phyloP scores from a whole-genome alignment of 345 rosid genomes.

The Lumnitzera littorea region DNA sequence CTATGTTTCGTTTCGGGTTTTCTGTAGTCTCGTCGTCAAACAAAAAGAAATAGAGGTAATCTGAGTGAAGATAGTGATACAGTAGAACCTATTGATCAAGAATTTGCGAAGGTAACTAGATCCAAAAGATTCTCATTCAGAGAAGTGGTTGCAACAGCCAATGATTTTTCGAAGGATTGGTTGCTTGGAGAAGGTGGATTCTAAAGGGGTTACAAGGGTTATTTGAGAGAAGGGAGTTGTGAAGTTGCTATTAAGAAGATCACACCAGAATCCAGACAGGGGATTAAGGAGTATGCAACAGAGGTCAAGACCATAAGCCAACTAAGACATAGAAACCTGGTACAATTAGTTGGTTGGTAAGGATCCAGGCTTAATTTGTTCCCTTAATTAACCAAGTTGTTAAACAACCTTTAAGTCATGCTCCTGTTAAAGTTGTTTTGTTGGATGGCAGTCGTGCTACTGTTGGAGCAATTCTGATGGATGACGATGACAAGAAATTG shows the following conservation, averaged over 20 bases:
- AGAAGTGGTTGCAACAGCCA: background rate
- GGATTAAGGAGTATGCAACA: slow-evolving; percentile 2
- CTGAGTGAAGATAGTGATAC: background rate
- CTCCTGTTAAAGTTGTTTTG: too few relatives aligned
- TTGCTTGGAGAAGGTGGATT: slow-evolving; percentile 4
- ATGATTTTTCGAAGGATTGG: background rate
- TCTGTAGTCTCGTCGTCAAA: background rate
- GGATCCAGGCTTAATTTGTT: too few relatives aligned
- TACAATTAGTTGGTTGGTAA: slow-evolving; percentile 3
- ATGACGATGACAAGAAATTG: too few relatives aligned
- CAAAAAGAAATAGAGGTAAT: background rate
- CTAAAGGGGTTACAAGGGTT: slow-evolving; percentile 1
- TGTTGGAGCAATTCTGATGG: too few relatives aligned
- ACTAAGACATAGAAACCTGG: slow-evolving; percentile 4
- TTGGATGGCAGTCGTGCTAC: too few relatives aligned
- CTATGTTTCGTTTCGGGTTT: background rate
- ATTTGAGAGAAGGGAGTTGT: background rate
- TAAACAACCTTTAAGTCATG: too few relatives aligned
- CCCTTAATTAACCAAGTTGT: too few relatives aligned
- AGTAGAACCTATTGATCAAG: background rate
- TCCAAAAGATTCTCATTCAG: background rate
- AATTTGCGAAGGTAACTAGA: background rate
- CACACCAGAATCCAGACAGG: background rate
- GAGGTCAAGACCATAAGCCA: slow-evolving; percentile 5
- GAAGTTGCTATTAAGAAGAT: slow-evolving; percentile 6